Evolutionary conservation across 257 asterid genomes (phyloP).

Genomic region (Buddleja alternifolia): DNA sequence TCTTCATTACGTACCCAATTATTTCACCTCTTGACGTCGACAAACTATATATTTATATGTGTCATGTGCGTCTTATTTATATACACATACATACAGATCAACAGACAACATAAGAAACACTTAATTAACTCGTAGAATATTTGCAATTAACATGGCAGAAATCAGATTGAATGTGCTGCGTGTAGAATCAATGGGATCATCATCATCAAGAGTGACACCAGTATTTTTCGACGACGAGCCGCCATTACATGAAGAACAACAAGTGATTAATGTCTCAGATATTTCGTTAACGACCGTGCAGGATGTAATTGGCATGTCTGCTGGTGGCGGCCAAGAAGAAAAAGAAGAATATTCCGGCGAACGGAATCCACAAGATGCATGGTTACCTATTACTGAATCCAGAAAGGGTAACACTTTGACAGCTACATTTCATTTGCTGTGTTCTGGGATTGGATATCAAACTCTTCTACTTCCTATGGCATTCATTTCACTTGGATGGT

Average conservation of each 20-base stretch:
- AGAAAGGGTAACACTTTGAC: slow-evolving; percentile 53
- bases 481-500: slow-evolving; percentile 74
- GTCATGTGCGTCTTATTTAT: background rate
- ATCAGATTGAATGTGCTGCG: background rate
- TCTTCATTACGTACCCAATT: background rate
- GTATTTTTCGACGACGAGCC: slow-evolving; percentile 12
- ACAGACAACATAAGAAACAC: background rate
- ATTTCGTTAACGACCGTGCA: background rate
- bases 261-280: background rate
- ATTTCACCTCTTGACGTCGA: background rate
- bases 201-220: slow-evolving; percentile 44
- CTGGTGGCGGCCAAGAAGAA: background rate
- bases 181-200: slow-evolving; percentile 20
- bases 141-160: slow-evolving; percentile 25
- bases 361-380: slow-evolving; percentile 35
- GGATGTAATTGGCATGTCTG: background rate
- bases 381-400: slow-evolving; percentile 64
- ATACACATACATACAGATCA: background rate
- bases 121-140: background rate
- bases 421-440: slow-evolving; percentile 44
- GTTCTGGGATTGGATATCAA: slow-evolving; percentile 69
- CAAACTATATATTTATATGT: background rate
- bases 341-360: slow-evolving; percentile 32
- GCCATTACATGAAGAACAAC: background rate
- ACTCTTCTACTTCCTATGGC: slow-evolving; percentile 60